Evolutionary conservation across 139 green algal genomes (phyloP).

Genomic region (Auxenochlorella pyrenoidosa): DNA sequence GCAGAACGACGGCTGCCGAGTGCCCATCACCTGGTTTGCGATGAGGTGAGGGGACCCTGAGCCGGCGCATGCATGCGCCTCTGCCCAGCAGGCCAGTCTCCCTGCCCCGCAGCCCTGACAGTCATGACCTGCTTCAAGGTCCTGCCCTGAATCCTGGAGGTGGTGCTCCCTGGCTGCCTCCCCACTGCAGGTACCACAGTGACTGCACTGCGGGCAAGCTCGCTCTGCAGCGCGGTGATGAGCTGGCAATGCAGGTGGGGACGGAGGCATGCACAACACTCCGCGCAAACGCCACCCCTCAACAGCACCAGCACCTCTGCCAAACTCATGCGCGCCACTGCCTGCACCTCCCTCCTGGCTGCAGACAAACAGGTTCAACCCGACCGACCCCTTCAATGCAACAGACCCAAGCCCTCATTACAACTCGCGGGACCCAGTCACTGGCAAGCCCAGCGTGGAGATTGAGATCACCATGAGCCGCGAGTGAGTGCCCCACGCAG

Average conservation of each 20-base stretch:
- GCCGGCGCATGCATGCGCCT: no score
- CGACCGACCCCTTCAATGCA: background rate
- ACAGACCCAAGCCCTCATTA: background rate
- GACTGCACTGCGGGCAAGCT: background rate
- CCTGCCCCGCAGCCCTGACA: no score
- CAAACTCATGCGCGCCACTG: background rate
- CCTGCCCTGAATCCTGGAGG: no score
- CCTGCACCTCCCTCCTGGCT: background rate
- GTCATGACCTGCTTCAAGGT: no score
- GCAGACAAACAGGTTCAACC: background rate
- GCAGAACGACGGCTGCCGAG: background rate
- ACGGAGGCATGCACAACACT: no score
- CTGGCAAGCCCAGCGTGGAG: background rate
- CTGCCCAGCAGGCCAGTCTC: no score
- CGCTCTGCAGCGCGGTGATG: background rate
- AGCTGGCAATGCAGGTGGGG: background rate
- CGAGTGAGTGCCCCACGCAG: background rate
- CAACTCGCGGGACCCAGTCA: background rate
- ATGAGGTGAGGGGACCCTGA: background rate
- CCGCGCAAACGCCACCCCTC: no score
- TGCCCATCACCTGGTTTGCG: background rate
- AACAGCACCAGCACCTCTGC: no score
- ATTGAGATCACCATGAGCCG: conserved; percentile 22
- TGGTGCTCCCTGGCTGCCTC: background rate
- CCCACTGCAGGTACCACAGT: background rate